A percentile compares a stretch with the other conserved stretches of the same genome.
Evolutionary conservation across 2,329 filamentous ascomycete species (phyloP).

Genomic region (Calonectria pauciramosa): DNA sequence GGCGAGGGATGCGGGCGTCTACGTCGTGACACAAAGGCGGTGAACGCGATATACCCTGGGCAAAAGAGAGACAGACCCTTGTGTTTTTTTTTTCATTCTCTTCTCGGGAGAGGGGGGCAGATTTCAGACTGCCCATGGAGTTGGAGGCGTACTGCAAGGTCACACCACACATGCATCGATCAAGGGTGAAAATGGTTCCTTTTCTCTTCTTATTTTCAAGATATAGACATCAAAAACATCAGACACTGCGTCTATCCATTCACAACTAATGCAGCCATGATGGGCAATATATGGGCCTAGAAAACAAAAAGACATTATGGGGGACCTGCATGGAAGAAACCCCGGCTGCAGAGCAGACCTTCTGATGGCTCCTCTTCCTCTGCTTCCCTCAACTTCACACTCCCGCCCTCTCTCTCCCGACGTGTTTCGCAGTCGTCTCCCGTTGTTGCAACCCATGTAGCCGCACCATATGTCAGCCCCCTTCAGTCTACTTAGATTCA

Average conservation of each 20-base stretch:
- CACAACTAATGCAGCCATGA: constrained; percentile 37
- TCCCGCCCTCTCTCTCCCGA: constrained; percentile 26
- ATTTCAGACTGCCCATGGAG: constrained; percentile 2
- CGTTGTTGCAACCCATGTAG: constrained; percentile 25
- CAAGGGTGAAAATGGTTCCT: neutral
- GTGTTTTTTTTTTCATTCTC: neutral
- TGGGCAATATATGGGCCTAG: constrained; percentile 32
- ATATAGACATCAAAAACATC: constrained; percentile 6
- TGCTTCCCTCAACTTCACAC: constrained; percentile 31
- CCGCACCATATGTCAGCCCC: constrained; percentile 22
- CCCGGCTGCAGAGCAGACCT: neutral
- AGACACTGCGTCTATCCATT: constrained; percentile 33
- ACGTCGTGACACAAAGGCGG: constrained; percentile 59
- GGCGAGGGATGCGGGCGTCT: constrained; percentile 71
- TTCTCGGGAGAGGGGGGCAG: neutral
- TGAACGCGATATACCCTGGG: constrained; percentile 38
- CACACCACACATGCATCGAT: neutral
- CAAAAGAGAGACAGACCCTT: neutral
- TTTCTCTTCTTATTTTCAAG: neutral
- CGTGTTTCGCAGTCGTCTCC: constrained; percentile 33
- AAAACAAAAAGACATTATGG: constrained; percentile 31
- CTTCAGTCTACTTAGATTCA: constrained; percentile 40
- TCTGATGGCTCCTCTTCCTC: neutral
- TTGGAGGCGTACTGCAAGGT: constrained; percentile 17
- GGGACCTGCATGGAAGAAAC: constrained; percentile 25